Percentiles rank a stretch among this genome's conserved stretches.
phyloP scores from a whole-genome alignment of 108 stramenopile genomes.

The Stephanodiscus triporus region DNA sequence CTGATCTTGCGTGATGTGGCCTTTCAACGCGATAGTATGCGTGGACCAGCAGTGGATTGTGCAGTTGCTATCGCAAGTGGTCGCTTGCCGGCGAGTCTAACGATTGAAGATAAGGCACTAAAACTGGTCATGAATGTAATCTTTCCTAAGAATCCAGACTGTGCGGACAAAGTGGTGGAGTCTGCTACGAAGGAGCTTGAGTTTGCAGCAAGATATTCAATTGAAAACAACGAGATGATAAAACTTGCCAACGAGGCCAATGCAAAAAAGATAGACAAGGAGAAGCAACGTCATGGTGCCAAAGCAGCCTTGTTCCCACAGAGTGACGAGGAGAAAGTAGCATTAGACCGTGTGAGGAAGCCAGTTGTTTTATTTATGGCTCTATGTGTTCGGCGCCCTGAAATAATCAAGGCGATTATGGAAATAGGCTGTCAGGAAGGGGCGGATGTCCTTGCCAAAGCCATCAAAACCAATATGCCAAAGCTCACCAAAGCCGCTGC shows the following conservation, averaged over 20 bases:
- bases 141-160: slow-evolving; percentile 64
- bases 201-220: slow-evolving; percentile 50
- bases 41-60: slow-evolving; percentile 61
- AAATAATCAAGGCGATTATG: slow-evolving; percentile 77
- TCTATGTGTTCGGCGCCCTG: slow-evolving; percentile 74
- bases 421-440: slow-evolving; percentile 59
- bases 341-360: slow-evolving; percentile 67
- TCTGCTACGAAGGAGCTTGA: slow-evolving; percentile 73
- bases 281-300: slow-evolving; percentile 40
- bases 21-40: slow-evolving; percentile 61
- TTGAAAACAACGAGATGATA: slow-evolving; percentile 63
- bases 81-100: slow-evolving; percentile 63
- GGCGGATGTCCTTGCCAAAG: slow-evolving; percentile 79
- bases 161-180: slow-evolving; percentile 65
- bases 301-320: slow-evolving; percentile 30
- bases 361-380: slow-evolving; percentile 85
- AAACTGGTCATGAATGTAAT: slow-evolving; percentile 89
- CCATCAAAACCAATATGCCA: slow-evolving; percentile 76
- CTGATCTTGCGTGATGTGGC: slow-evolving; percentile 78
- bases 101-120: slow-evolving; percentile 81
- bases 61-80: slow-evolving; percentile 84
- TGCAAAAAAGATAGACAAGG: slow-evolving; percentile 39
- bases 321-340: slow-evolving; percentile 78
- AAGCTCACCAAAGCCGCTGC: slow-evolving; percentile 77
- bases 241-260: slow-evolving; percentile 43